Conservation (phyloP, 2,329 filamentous ascomycete species). For the Aspergillus tubingensis region DNA sequence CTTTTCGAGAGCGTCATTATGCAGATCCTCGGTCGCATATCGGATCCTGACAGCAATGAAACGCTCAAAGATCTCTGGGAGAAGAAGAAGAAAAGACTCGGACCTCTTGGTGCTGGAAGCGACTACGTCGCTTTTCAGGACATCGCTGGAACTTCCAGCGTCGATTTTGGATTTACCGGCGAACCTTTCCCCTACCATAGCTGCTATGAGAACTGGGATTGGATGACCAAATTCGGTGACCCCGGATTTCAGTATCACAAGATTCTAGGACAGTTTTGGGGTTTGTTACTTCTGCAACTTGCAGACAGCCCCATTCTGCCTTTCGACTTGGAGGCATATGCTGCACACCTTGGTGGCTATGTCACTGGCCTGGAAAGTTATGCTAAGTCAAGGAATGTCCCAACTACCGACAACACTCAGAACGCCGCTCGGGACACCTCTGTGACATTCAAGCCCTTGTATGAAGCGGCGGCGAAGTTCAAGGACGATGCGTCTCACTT, state of each 20-base stretch:
- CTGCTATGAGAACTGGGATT: slow-evolving; percentile 87
- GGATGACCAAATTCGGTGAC: slow-evolving; percentile 79
- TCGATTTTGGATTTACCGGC: slow-evolving; percentile 80
- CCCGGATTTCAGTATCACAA: slow-evolving; percentile 80
- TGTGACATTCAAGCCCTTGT: slow-evolving; percentile 61
- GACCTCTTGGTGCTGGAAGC: slow-evolving; percentile 70
- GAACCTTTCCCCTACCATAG: slow-evolving; percentile 71
- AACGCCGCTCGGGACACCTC: slow-evolving; percentile 22
- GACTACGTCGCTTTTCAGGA: slow-evolving; percentile 92
- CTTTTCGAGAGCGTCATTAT: slow-evolving; percentile 72
- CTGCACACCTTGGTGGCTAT: slow-evolving; percentile 64
- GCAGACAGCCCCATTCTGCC: slow-evolving; percentile 79
- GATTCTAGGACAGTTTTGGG: slow-evolving; percentile 75
- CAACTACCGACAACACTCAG: slow-evolving; percentile 21
- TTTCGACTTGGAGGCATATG: slow-evolving; percentile 77
- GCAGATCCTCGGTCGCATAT: slow-evolving; percentile 72
- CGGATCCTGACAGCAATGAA: slow-evolving; percentile 70
- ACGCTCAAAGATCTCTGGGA: slow-evolving; percentile 78
- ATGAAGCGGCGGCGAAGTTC: slow-evolving; percentile 64
- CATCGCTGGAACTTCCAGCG: slow-evolving; percentile 81
- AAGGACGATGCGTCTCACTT: slow-evolving; percentile 65
- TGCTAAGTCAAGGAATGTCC: slow-evolving; percentile 56
- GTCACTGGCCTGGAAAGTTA: slow-evolving; percentile 68
- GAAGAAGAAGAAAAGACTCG: slow-evolving; percentile 58
- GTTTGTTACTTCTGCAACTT: slow-evolving; percentile 81